These are phyloP conservation scores for Trichoderma simmonsii DNA, from an alignment of 2,329 filamentous ascomycete genomes.

Conservation along the genomic window DNA sequence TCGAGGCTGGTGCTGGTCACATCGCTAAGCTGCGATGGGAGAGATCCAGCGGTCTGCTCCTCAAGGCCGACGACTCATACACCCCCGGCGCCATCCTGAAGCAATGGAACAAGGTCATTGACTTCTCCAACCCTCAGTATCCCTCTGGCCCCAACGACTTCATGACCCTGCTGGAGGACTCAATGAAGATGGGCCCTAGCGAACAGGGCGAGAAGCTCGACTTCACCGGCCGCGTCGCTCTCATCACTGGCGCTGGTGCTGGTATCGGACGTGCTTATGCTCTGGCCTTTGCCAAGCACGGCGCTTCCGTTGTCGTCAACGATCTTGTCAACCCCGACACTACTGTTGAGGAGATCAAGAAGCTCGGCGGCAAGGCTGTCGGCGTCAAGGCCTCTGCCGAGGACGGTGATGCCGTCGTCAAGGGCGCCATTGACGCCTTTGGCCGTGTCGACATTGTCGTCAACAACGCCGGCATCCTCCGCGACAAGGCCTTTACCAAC, in stretches of 20 bases:
- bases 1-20: conserved; percentile 90
- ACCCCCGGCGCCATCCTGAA: conserved; percentile 84
- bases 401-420: conserved; percentile 86
- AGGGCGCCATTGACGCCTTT: conserved; percentile 88
- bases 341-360: conserved; percentile 89
- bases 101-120: conserved; percentile 83
- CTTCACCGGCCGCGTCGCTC: conserved; percentile 79
- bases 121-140: conserved; percentile 79
- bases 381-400: conserved; percentile 92
- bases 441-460: conserved; percentile 92
- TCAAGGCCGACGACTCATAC: conserved; percentile 84
- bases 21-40: conserved; percentile 94
- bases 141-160: conserved; percentile 86
- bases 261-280: conserved; percentile 90
- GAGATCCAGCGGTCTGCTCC: conserved; percentile 80
- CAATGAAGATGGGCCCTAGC: conserved; percentile 71
- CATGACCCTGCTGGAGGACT: conserved; percentile 78
- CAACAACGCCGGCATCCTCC: conserved; percentile 97
- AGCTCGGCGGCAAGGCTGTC: conserved; percentile 81
- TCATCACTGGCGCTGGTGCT: conserved; percentile 84
- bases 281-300: conserved; percentile 80
- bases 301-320: conserved; percentile 87
- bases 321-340: conserved; percentile 89
- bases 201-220: conserved; percentile 70
- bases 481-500: conserved; percentile 96